Conservation (phyloP, 805 yeast species). For the Spathaspora hagerdaliae region DNA sequence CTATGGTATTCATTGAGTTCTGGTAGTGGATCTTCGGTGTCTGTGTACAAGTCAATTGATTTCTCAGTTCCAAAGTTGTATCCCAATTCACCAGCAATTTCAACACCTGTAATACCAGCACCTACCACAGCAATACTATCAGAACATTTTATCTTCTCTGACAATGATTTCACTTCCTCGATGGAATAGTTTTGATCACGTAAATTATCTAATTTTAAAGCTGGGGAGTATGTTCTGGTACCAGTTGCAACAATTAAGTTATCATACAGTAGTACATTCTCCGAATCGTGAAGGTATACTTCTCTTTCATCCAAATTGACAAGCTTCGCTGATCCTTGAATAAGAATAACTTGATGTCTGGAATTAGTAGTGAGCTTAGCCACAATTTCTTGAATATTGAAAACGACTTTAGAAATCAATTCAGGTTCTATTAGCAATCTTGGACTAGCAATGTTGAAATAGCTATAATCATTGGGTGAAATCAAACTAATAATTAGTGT, state of each 20-base stretch:
- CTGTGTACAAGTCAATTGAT: slow-evolving; percentile 24
- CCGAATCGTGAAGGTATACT: slow-evolving; percentile 11
- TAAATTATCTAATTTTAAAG: slow-evolving; percentile 22
- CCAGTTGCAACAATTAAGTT: slow-evolving; percentile 35
- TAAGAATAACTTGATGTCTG: slow-evolving; percentile 10
- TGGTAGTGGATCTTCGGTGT: slow-evolving; percentile 14
- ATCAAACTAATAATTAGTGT: slow-evolving; percentile 19
- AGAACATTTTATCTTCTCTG: slow-evolving; percentile 15
- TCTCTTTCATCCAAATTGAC: slow-evolving; percentile 22
- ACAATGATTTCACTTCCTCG: slow-evolving; percentile 13
- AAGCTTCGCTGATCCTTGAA: slow-evolving; percentile 21
- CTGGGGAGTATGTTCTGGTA: slow-evolving; percentile 14
- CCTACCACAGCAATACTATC: slow-evolving; percentile 33
- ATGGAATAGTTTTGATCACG: slow-evolving; percentile 11
- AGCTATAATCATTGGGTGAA: slow-evolving; percentile 21
- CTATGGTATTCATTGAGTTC: slow-evolving; percentile 10
- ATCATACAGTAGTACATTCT: slow-evolving; percentile 21
- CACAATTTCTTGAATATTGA: slow-evolving; percentile 16
- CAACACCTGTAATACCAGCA: slow-evolving; percentile 39
- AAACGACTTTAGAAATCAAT: slow-evolving; percentile 11
- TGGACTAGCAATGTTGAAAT: slow-evolving; percentile 26
- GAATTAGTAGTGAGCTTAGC: slow-evolving; percentile 11
- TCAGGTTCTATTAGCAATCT: slow-evolving; percentile 27
- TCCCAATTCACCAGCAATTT: slow-evolving; percentile 35
- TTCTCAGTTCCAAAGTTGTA: slow-evolving; percentile 4